A percentile compares a stretch with the other conserved stretches of the same genome.
phyloP scores from a whole-genome alignment of 306 rosid species.

The Citrullus mucosospermus region DNA sequence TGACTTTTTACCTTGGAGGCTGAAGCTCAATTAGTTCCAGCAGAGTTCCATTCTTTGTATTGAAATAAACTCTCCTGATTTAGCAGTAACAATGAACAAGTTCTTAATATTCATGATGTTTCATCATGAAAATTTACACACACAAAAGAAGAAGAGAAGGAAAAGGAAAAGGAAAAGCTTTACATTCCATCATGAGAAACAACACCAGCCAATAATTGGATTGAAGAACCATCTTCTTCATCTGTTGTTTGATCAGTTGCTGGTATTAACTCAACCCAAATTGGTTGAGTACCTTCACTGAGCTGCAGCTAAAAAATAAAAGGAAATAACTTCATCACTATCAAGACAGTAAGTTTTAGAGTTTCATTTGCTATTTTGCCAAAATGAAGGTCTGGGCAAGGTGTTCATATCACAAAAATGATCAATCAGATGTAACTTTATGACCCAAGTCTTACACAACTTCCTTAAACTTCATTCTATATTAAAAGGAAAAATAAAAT shows the following conservation, averaged over 20 bases:
- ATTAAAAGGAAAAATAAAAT: neutral
- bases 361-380: neutral
- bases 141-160: neutral
- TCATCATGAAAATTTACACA: neutral
- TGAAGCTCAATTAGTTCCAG: constrained; percentile 49
- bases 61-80: constrained; percentile 66
- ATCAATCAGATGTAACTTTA: too few relatives aligned
- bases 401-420: too few relatives aligned
- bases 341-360: neutral
- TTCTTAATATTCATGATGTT: neutral
- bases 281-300: constrained; percentile 53
- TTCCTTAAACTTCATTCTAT: neutral
- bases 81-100: constrained; percentile 10
- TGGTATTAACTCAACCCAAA: constrained; percentile 54
- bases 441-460: neutral
- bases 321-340: neutral
- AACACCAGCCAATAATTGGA: constrained; percentile 41
- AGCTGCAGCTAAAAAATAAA: constrained; percentile 45
- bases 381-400: neutral
- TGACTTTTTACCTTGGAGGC: constrained; percentile 62
- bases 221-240: constrained; percentile 20
- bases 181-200: constrained; percentile 59
- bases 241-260: constrained; percentile 28
- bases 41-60: constrained; percentile 51
- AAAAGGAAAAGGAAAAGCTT: constrained; percentile 19